Evolutionary conservation across 192 early-diverging fungal species (phyloP).

Genomic region (Powellomyces hirtus): DNA sequence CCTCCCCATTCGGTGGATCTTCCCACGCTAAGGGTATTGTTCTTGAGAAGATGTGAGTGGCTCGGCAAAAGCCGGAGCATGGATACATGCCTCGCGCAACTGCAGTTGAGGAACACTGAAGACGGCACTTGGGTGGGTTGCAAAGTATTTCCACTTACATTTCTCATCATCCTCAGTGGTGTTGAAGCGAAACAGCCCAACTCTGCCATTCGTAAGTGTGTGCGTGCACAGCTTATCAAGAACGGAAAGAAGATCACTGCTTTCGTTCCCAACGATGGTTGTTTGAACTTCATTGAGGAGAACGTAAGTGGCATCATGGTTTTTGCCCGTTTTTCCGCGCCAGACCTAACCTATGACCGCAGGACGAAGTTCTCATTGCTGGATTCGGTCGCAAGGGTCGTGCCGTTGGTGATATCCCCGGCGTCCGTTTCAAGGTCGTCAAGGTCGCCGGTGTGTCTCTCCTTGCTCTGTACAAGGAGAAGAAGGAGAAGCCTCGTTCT

Average conservation of each 20-base stretch:
- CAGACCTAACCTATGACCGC: not conserved
- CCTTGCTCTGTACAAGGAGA: constrained; percentile 99
- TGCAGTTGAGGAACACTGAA: too few relatives aligned
- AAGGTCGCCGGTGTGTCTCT: constrained; percentile 96
- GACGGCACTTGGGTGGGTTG: too few relatives aligned
- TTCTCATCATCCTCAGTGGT: constrained; percentile 68
- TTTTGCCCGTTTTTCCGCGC: not conserved
- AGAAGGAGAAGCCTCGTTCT: constrained; percentile 99
- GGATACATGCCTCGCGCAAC: too few relatives aligned
- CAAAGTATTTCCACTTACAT: too few relatives aligned
- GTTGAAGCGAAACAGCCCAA: constrained; percentile 99
- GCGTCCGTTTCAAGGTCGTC: constrained; percentile 99
- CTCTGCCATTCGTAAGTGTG: constrained; percentile 99
- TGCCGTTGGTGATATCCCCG: constrained; percentile 99
- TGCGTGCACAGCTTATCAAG: constrained; percentile 99
- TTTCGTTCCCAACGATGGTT: constrained; percentile 99
- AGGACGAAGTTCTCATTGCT: constrained; percentile 98
- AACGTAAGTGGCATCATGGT: constrained; percentile 68
- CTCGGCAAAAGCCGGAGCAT: too few relatives aligned
- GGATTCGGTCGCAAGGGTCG: constrained; percentile 99
- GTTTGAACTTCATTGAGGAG: constrained; percentile 99
- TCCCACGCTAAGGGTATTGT: constrained; percentile 99
- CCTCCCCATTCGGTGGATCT: constrained; percentile 98
- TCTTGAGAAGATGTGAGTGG: constrained; percentile 98
- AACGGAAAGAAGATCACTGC: constrained; percentile 99